Evolutionary conservation across 176 grass and related monocot genomes (phyloP), one percentile per base, ranked within the genome.

Genomic region (Sorghum bicolor): DNA sequence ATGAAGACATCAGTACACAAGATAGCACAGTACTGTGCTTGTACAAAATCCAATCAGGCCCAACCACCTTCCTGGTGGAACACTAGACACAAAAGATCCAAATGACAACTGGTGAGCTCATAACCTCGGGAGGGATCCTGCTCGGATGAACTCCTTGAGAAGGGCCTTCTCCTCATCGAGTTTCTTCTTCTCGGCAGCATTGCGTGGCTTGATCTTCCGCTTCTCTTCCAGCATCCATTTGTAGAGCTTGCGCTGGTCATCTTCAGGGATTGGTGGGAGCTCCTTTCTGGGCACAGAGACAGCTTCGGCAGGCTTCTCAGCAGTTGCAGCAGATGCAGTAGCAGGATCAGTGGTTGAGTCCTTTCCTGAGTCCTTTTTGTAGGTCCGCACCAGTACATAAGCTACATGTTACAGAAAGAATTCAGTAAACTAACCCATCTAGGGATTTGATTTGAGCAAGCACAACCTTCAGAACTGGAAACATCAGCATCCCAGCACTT

Each of bases 161-260:
- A 99, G 91, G 72, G 96, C 89, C 82, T 98, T 96, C 12, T 98
- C 91, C 69, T 96, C 91, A 40, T 98, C 75, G 5, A 98, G 87
- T 88, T 79, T 90, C 87, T 90, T 96, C 86, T 79, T 98, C 83
- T 95, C 96, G 1, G 73, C 89, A 3, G 87, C 77, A 72, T 87
- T 79, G 14, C 41, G 64, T 5, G 89, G 86, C 78, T 89, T 94
- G 40, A 94, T 68, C 77, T 98, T 98, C 40, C 96, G 86, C 83
- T 94, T 99, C 89, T 99, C 96, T 44, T 99, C 91, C 77, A 99
- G 80, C 81, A 99, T 96, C 96, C 96, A 99, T 55, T 86, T 90
- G 83, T 88, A 95, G 44, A 96, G 85, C 33, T 87, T 64, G 55
- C 86, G 91, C 67, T 99, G 89, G 61, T 99, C 89, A 5, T 99